Conservation (phyloP, 2,329 filamentous ascomycete species). For the Epichloe gansuensis region DNA sequence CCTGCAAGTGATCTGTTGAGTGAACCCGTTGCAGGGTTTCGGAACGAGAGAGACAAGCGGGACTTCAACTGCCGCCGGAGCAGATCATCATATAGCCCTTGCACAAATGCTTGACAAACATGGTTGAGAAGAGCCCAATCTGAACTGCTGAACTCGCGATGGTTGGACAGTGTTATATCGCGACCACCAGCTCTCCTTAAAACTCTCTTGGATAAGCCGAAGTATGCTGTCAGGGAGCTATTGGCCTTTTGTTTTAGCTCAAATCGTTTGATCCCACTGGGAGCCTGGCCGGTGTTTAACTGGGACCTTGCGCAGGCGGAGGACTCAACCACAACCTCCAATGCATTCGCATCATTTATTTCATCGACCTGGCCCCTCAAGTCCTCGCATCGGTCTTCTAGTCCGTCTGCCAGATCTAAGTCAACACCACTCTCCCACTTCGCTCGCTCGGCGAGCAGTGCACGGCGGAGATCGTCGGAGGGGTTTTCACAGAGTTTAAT, state of each 20-base stretch:
- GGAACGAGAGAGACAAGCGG: constrained; percentile 35
- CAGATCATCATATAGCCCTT: constrained; percentile 35
- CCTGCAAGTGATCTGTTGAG: constrained; percentile 39
- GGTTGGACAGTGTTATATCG: constrained; percentile 37
- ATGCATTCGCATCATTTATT: not conserved
- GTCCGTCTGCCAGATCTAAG: constrained; percentile 21
- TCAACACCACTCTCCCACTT: constrained; percentile 57
- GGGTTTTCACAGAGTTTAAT: constrained; percentile 75
- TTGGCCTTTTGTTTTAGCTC: constrained; percentile 30
- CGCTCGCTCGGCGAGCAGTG: constrained; percentile 50
- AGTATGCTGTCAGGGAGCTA: constrained; percentile 34
- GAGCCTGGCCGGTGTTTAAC: not conserved
- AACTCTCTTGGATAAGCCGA: constrained; percentile 34
- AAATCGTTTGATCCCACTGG: constrained; percentile 12
- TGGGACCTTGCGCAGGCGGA: constrained; percentile 4
- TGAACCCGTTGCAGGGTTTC: constrained; percentile 12
- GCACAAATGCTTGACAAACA: constrained; percentile 41
- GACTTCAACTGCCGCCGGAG: constrained; percentile 32
- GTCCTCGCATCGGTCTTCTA: constrained; percentile 20
- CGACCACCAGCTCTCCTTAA: constrained; percentile 36
- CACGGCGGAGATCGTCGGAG: constrained; percentile 43
- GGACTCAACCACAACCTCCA: constrained; percentile 3
- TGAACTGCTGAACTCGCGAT: constrained; percentile 26
- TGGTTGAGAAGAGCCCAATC: constrained; percentile 39
- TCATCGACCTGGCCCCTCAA: constrained; percentile 9